Conservation (phyloP, 768 basidiomycete genomes). For the Asterophora parasitica region DNA sequence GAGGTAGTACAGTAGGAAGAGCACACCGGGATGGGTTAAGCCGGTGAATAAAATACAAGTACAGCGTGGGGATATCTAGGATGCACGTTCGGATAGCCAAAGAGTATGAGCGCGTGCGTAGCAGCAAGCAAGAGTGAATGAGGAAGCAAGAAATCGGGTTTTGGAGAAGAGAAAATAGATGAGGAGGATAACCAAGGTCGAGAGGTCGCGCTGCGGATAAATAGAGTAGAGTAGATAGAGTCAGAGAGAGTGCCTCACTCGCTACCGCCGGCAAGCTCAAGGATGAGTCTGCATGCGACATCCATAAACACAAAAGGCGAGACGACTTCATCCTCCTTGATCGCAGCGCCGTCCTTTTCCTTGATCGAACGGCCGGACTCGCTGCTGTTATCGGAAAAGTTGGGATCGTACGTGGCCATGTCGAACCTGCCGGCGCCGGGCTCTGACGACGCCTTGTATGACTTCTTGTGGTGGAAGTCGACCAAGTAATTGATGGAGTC, state of each 20-base stretch:
- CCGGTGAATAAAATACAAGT: constrained; percentile 6
- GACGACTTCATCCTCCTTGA: constrained; percentile 60
- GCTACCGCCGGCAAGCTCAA: constrained; percentile 78
- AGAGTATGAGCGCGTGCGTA: not conserved
- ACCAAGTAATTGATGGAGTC: constrained; percentile 96
- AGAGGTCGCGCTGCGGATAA: not conserved
- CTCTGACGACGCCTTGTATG: constrained; percentile 72
- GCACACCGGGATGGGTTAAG: not conserved
- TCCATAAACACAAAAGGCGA: constrained; percentile 97
- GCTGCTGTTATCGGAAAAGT: constrained; percentile 46
- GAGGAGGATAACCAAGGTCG: not conserved
- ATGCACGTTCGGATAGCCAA: not conserved
- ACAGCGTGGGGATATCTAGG: constrained; percentile 15
- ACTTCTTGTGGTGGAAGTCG: constrained; percentile 97
- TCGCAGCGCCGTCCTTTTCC: constrained; percentile 39
- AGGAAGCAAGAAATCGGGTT: not conserved
- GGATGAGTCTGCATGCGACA: constrained; percentile 87
- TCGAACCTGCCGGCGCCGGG: constrained; percentile 69
- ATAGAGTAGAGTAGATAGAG: not conserved
- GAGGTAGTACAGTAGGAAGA: constrained; percentile 10
- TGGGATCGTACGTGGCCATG: constrained; percentile 48
- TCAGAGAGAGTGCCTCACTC: constrained; percentile 21
- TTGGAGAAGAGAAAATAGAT: not conserved
- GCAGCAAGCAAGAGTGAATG: not conserved
- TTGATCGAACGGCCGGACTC: constrained; percentile 55